Base-by-base conservation (phyloP, 768 basidiomycete species). In the Naganishia antarctica region DNA sequence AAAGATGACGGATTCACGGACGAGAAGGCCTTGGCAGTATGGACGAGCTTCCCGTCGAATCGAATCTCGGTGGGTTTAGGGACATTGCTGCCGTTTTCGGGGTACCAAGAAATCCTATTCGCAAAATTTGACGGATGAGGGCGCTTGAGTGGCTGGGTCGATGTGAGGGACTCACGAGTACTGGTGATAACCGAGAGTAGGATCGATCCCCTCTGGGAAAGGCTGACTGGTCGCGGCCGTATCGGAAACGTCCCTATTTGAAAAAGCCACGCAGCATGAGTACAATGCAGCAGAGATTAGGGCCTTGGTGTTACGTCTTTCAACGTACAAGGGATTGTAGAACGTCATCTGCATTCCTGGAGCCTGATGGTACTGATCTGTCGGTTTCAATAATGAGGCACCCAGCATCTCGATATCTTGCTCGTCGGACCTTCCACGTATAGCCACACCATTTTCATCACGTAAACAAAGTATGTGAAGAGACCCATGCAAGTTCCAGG, bases 31-130 rank as follows among this genome's bases (percentile, higher is more conserved):
- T 58, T 60, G 1, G 68, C 65, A 15, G 60, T 50, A 4, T 45
- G 25, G 23, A 70, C 23, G 0, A 58, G 23, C 4, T 44, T 49
- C 23, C 64, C 66, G 31, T 70, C 66, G 25, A 65, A 63, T 23
- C 58, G 58, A 31, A 65, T 65, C n/a, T 61, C 61, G 5, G 69
- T 65, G n/a, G n/a, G n/a, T n/a, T n/a, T n/a, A n/a, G n/a, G n/a
- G n/a, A n/a, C 15, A 40, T 40, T 16, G 53, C 34, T 1, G 53
- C 21, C 0, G 34, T 41, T 8, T 57, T 57, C 34, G 34, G 66
- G 64, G n/a, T 63, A 45, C 69, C 69, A 70, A 11, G 47, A 59
- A 21, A 67, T 70, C n/a, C n/a, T n/a, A n/a, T n/a, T n/a, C n/a
- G n/a, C n/a, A n/a, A n/a, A n/a, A n/a, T n/a, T n/a, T n/a, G n/a